Evolutionary conservation across 805 yeast species (phyloP), one percentile per base, ranked within the genome.

Genomic region (Saccharomycopsis sp.): DNA sequence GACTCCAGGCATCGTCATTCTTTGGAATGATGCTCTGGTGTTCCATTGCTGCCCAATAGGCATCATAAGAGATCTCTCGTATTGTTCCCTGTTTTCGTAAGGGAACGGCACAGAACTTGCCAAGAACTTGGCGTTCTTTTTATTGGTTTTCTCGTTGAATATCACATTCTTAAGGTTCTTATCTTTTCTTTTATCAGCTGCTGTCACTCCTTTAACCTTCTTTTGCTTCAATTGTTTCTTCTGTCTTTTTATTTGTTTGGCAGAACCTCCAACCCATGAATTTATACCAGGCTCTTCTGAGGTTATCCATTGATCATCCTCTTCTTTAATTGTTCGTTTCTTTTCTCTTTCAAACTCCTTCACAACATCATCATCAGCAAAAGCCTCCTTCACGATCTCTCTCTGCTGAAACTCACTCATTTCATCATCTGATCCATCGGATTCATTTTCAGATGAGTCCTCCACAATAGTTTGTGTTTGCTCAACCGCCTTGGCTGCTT

Each of bases 41-140:
- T 93, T 85, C 98, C 98, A 94, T 73, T 94, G 97, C 71, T 89
- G 96, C 24, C 98, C 98, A 61, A 94, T 76, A n/a, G 98, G 97
- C 90, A 90, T 86, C 69, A 96, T 82, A 67, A 94, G 76, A 3
- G 96, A 84, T 69, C 97, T 82, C 72, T 94, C 99, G 71, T 94
- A 94, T 73, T 94, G 98, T 69, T 91, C 98, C 69, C 86, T 80
- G 61, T 86, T 86, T 74, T 94, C 97, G 71, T 80, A 94, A 60
- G 97, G 97, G 80, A 85, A 93, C 25, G 98, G 98, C 53, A 94
- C 97, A n/a, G 86, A 83, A 47, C 85, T 79, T 1, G 97, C 87
- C 70, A 86, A 91, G 73, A 89, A 94, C 73, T 89, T 91, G 67
- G 83, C 74, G 68, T 85, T 85, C 78, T 87, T 89, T 75, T 93